Evolutionary conservation across 768 basidiomycete species (phyloP).

Genomic region (Gloeopeniophorella convolvens): DNA sequence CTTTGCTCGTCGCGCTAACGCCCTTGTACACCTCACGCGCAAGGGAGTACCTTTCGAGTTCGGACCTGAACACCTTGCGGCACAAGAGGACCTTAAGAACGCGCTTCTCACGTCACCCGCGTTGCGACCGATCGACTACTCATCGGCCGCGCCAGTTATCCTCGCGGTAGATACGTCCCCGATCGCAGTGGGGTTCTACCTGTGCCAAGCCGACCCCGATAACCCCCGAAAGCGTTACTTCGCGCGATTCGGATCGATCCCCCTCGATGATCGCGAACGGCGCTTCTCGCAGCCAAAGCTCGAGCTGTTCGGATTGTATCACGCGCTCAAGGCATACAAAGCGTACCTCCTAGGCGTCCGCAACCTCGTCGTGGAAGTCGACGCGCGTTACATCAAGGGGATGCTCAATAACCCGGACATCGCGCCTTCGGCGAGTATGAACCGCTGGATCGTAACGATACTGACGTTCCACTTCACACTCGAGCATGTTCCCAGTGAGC

Average conservation of each 20-base stretch:
- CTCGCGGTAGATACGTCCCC: conserved; percentile 26
- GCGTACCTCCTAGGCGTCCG: conserved; percentile 27
- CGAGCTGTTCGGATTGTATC: conserved; percentile 25
- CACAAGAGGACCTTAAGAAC: too few relatives aligned
- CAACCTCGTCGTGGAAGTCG: conserved; percentile 28
- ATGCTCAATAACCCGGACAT: conserved; percentile 37
- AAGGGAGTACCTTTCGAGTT: conserved; percentile 17
- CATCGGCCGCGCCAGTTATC: conserved; percentile 16
- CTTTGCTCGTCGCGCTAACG: conserved; percentile 17
- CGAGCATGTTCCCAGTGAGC: conserved; percentile 29
- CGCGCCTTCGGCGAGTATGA: conserved; percentile 32
- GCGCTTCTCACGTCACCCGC: background rate
- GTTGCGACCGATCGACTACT: conserved; percentile 18
- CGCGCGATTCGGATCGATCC: conserved; percentile 33
- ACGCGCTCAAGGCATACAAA: conserved; percentile 3
- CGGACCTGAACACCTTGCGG: too few relatives aligned
- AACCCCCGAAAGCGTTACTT: conserved; percentile 23
- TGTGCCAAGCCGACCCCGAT: conserved; percentile 23
- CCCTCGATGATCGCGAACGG: conserved; percentile 27
- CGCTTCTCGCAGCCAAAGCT: conserved; percentile 25
- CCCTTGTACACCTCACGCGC: conserved; percentile 20
- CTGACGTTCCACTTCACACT: conserved; percentile 33
- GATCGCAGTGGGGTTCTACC: conserved; percentile 25
- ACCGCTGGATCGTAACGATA: conserved; percentile 38
- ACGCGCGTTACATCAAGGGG: conserved; percentile 34